These are phyloP conservation scores for Gnetum montanum DNA, from an alignment of 75 land plant genomes.

Conservation along the genomic window DNA sequence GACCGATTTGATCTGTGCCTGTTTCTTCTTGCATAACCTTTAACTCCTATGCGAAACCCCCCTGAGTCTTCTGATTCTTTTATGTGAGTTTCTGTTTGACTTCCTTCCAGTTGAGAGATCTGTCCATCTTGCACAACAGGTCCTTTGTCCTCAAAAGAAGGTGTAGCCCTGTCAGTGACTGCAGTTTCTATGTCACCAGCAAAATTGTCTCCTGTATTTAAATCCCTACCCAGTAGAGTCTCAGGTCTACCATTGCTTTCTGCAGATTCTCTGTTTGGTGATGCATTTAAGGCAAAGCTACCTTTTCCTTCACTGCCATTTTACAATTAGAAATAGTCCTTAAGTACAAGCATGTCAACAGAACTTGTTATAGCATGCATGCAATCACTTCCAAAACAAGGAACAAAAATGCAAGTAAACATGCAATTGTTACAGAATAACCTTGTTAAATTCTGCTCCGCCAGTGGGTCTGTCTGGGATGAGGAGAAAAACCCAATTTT, in stretches of 20 bases:
- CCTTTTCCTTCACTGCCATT: constrained; percentile 62
- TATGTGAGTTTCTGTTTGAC: constrained; percentile 15
- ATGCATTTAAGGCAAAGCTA: constrained; percentile 41
- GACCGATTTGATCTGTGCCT: constrained; percentile 52
- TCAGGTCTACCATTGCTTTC: constrained; percentile 57
- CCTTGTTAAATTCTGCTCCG: constrained; percentile 55
- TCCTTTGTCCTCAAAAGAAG: constrained; percentile 13
- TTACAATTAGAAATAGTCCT: not conserved
- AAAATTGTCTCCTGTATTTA: constrained; percentile 58
- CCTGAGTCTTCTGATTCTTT: constrained; percentile 50
- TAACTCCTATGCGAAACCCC: constrained; percentile 25
- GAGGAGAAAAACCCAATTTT: constrained; percentile 65
- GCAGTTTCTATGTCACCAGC: constrained; percentile 47
- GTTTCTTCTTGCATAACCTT: constrained; percentile 68
- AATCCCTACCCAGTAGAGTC: constrained; percentile 25
- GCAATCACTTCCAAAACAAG: too few relatives aligned
- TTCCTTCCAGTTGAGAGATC: constrained; percentile 23
- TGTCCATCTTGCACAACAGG: constrained; percentile 28
- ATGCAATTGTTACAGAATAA: too few relatives aligned
- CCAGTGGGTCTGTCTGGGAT: constrained; percentile 53
- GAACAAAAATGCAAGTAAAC: constrained; percentile 5
- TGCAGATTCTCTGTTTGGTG: constrained; percentile 60
- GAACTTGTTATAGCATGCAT: too few relatives aligned
- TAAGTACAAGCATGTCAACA: too few relatives aligned
- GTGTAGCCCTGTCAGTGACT: constrained; percentile 17